Evolutionary conservation across 208 protist genomes (phyloP), one percentile per base, ranked within the genome.

Genomic region (Leishmania arabica): DNA sequence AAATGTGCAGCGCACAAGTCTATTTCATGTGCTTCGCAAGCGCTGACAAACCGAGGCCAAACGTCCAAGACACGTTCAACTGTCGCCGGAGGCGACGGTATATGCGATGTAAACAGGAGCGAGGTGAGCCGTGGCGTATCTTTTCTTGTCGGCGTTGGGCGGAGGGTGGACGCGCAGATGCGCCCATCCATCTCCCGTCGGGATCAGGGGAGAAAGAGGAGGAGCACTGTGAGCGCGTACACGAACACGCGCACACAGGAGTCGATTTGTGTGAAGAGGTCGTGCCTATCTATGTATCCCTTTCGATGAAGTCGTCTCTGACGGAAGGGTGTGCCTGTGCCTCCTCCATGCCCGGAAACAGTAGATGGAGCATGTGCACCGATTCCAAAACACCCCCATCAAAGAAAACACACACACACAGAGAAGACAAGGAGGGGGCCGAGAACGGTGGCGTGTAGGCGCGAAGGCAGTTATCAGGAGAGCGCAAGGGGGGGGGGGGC

Each of bases 381-480:
- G 71, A 75, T 47, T 47, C 24, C 27, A 75, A 72, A 4, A 70
- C 15, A 70, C 65, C 15, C 11, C 34, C 11, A 45, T 15, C 0
- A 40, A 34, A 47, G 19, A 8, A 40, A 72, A 24, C 9, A 69
- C 34, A 49, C 42, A 45, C 8, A 17, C 0, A 15, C 75, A 66
- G 8, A 51, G 40, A 82, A 66, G 31, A 56, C 27, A 89, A 31
- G 21, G 34, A 84, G n/a, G 47, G 4, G 24, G 31, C 40, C 40
- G 21, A 72, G 34, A 42, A 27, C 5, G 40, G 34, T 31, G 34
- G 34, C 40, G 68, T 49, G 42, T 21, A 31, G 40, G 40, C 17
- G 37, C 45, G 42, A 72, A 49, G 68, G 68, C 19, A 49, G 15
- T 51, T 8, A 27, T 19, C 21, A 51, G 27, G 8, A 11, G 37